Base-by-base conservation (phyloP, 1,139 yeast species). In the Ogataea hybrid region DNA sequence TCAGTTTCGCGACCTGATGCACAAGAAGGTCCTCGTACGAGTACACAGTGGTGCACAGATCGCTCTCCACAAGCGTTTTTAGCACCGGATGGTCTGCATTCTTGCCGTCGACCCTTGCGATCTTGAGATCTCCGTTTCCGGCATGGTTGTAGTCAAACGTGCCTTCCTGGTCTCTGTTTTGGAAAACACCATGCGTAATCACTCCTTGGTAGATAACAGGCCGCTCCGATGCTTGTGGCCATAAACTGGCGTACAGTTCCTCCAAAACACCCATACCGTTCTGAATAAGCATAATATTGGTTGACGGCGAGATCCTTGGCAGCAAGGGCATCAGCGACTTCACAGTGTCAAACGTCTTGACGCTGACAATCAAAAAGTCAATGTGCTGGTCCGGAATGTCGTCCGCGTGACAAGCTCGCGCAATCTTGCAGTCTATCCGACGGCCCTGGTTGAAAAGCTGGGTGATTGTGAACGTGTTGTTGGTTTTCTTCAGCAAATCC, bases 151-250 rank as follows among this genome's bases (percentile, higher is more conserved):
- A 65, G 4, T 66, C 60, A 44, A 72, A 77, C 1, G 74, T 70
- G 5, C 68, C 58, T 0, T 63, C 52, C 12, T 55, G 39, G 53
- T 71, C 44, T 0, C 39, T 25, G 15, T 54, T 49, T 42, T 60
- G 64, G 72, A 18, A 73, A 3, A 84, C 88, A 3, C 97, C 97
- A 62, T 90, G 97, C 2, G 88, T 76, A 29, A 83, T 81, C 12
- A 90, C 80, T 35, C 90, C 96, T 57, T 81, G 84, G 56, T 71
- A 78, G 7, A 90, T 57, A 14, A 65, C 67, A 14, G 95, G 96
- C 42, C 80, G 59, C 2, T 56, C 39, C 0, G 44, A 45, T 1
- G 54, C 47, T 2, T 60, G 58, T 1, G 79, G 77, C 84, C 94
- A 88, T n/a, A 80, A 68, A 7, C 60, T 53, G 1, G 67, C 63